Evolutionary conservation across 2,329 filamentous ascomycete species (phyloP), one percentile per base, ranked within the genome.

Genomic region (Cladosporium velox): DNA sequence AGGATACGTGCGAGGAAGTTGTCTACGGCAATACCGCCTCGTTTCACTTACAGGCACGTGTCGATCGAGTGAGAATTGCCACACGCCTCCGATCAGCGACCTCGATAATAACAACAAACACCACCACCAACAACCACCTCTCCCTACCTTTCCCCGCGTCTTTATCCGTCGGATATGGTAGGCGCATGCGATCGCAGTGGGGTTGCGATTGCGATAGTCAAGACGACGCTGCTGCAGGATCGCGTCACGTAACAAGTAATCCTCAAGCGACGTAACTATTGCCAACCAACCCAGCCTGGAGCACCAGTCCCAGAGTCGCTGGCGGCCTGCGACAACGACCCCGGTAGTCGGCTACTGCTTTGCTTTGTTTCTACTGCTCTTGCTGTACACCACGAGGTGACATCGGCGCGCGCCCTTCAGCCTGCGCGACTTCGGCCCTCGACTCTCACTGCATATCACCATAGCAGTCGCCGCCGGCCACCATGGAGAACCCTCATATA

Each of bases 401-500:
- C 55, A 58, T 28, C 55, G 55, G 34, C 55, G 24, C 28, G 24
- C 28, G 32, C 32, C 55, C 34, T 41, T 58, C 64, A 66, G 58
- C 65, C 55, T 57, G 62, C 59, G 61, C 59, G 59, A 62, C 67
- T 38, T 41, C 55, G 59, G 54, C 57, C 57, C 24, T 26, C 28
- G 8, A 47, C 41, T 47, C 41, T 47, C 10, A 47, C 28, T 55
- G 52, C 32, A 30, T 32, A n/a, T 28, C 51, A 55, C 15, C 52
- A 54, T 21, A 32, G 51, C 26, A 30, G 14, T 21, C 47, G 15
- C 60, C 52, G 30, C 11, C 51, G 47, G 11, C 15, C 44, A 58
- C 32, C 26, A 69, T 68, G 68, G 68, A 67, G 44, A 57, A 55
- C 12, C 59, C 67, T 65, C 67, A 61, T 49, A 65, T 67, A 10